These are phyloP conservation scores for Asterochloris erici DNA, from an alignment of 139 green algal genomes.

Conservation along the genomic window DNA sequence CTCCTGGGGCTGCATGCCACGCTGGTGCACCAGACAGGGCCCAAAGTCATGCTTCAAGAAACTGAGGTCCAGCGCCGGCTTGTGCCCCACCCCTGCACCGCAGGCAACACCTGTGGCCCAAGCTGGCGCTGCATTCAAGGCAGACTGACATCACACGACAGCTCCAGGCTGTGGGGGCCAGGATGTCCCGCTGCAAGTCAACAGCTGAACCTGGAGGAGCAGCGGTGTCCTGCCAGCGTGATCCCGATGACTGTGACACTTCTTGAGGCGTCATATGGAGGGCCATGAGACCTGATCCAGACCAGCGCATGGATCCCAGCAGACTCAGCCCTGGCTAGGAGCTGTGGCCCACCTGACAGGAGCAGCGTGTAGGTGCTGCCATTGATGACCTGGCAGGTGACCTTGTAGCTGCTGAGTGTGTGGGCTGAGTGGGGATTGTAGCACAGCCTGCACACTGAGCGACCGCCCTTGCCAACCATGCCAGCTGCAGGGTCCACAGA, in stretches of 20 bases:
- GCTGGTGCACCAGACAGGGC: conserved; percentile 44
- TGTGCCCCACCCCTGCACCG: conserved; percentile 53
- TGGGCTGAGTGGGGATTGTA: conserved; percentile 60
- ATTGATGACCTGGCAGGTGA: conserved; percentile 55
- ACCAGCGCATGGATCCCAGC: too few relatives aligned
- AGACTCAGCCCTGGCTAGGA: not conserved
- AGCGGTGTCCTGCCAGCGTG: too few relatives aligned
- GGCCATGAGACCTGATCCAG: too few relatives aligned
- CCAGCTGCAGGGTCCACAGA: conserved; percentile 53
- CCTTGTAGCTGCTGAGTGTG: conserved; percentile 45
- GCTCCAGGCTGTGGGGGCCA: too few relatives aligned
- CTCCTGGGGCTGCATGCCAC: conserved; percentile 46
- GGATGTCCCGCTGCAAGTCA: too few relatives aligned
- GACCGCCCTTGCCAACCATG: conserved; percentile 57
- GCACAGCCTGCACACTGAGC: conserved; percentile 52
- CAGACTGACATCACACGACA: too few relatives aligned
- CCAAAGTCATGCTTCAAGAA: conserved; percentile 74
- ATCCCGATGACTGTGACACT: too few relatives aligned
- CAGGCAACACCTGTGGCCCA: not conserved
- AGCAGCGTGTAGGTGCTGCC: conserved; percentile 31
- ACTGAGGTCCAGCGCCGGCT: conserved; percentile 62
- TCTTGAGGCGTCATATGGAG: too few relatives aligned
- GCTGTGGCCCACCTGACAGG: conserved; percentile 2
- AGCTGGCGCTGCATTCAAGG: too few relatives aligned
- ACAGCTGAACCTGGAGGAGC: too few relatives aligned